These are phyloP conservation scores for Carex sylvatica DNA, from an alignment of 202 grass and related monocot genomes.

Conservation along the genomic window DNA sequence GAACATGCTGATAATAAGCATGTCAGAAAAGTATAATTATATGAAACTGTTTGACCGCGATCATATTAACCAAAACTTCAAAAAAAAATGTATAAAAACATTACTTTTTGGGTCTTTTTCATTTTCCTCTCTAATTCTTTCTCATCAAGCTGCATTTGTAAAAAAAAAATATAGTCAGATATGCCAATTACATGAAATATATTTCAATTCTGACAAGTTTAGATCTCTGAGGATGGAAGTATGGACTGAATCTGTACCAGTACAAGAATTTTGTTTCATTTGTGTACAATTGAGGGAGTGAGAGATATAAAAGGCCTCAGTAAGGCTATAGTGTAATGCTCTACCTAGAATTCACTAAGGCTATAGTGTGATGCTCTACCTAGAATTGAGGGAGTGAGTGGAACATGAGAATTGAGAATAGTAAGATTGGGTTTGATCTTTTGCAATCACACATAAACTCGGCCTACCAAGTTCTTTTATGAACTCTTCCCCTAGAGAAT, in stretches of 20 bases:
- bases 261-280: background rate
- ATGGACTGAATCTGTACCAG: too few relatives aligned
- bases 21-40: background rate
- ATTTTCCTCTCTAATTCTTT: conserved; percentile 58
- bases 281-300: background rate
- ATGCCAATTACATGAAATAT: background rate
- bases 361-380: too few relatives aligned
- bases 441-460: too few relatives aligned
- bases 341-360: background rate
- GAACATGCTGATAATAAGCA: background rate
- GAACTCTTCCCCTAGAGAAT: too few relatives aligned
- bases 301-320: background rate
- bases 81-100: background rate
- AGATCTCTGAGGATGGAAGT: background rate
- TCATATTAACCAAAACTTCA: background rate
- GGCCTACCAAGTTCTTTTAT: too few relatives aligned
- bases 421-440: too few relatives aligned
- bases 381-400: too few relatives aligned
- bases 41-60: background rate
- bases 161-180: background rate
- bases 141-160: conserved; percentile 35
- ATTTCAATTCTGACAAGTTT: background rate
- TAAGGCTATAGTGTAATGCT: background rate
- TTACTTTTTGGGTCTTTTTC: conserved; percentile 80
- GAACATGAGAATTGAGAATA: too few relatives aligned